Evolutionary conservation across 345 rosid genomes (phyloP).

Genomic region (Linum tenue): DNA sequence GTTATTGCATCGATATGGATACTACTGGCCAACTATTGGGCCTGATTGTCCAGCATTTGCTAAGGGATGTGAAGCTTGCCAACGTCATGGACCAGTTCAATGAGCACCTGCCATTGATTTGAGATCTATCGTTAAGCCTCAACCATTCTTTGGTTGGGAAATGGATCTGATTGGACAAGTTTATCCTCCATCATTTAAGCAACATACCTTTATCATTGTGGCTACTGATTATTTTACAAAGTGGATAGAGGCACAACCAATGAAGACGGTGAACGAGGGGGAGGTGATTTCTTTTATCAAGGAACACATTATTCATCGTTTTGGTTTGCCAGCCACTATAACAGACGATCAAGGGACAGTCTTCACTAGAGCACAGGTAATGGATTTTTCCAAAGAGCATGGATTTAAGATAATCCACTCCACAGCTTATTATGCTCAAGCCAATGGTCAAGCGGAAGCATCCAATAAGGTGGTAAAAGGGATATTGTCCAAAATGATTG

Average conservation of each 20-base stretch:
- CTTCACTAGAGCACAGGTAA: neutral
- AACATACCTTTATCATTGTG: neutral
- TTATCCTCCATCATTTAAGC: neutral
- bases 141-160: neutral
- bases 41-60: neutral
- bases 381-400: neutral
- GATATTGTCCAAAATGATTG: neutral
- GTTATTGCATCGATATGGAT: neutral
- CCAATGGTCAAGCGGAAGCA: conserved; percentile 2
- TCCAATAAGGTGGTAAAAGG: neutral
- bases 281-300: neutral
- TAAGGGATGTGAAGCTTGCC: neutral
- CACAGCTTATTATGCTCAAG: conserved; percentile 1
- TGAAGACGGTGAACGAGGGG: neutral
- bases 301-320: conserved; percentile 2
- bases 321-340: neutral
- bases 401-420: neutral
- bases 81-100: neutral
- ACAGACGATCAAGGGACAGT: neutral
- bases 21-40: neutral
- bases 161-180: neutral
- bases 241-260: neutral
- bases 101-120: neutral
- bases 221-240: conserved; percentile 5
- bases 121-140: neutral